Evolutionary conservation across 2,329 filamentous ascomycete species (phyloP).

Genomic region (Huntiella decipiens): DNA sequence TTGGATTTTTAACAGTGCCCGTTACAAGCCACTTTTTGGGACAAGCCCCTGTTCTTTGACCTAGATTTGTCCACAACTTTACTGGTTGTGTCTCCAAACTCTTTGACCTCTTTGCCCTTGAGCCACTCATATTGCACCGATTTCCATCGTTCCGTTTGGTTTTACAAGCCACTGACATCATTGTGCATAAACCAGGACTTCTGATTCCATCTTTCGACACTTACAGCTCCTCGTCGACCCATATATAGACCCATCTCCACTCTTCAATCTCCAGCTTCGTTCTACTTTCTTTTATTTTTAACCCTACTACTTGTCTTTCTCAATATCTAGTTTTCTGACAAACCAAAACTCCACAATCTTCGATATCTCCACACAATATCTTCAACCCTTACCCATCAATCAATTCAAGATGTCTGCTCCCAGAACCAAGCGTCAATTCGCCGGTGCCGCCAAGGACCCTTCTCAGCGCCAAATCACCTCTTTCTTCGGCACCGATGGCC

Average conservation of each 20-base stretch:
- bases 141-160: slow-evolving; percentile 1
- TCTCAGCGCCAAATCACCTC: slow-evolving; percentile 44
- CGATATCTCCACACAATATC: background rate
- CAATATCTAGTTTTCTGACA: background rate
- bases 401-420: slow-evolving; percentile 28
- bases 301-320: background rate
- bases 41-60: background rate
- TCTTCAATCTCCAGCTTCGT: slow-evolving; percentile 2
- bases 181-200: background rate
- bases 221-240: too few relatives aligned
- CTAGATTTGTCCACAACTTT: too few relatives aligned
- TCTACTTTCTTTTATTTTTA: background rate
- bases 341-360: background rate
- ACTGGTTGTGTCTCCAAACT: too few relatives aligned
- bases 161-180: slow-evolving; percentile 1
- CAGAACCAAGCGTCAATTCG: slow-evolving; percentile 42
- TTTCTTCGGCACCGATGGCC: slow-evolving; percentile 28
- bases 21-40: background rate
- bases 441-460: slow-evolving; percentile 37
- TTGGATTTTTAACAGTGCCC: background rate
- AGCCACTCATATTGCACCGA: background rate
- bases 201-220: background rate
- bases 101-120: background rate
- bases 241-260: slow-evolving; percentile 4
- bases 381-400: background rate